These are phyloP conservation scores for Penicillium sp. DNA, from an alignment of 2,329 filamentous ascomycete species.

Conservation along the genomic window DNA sequence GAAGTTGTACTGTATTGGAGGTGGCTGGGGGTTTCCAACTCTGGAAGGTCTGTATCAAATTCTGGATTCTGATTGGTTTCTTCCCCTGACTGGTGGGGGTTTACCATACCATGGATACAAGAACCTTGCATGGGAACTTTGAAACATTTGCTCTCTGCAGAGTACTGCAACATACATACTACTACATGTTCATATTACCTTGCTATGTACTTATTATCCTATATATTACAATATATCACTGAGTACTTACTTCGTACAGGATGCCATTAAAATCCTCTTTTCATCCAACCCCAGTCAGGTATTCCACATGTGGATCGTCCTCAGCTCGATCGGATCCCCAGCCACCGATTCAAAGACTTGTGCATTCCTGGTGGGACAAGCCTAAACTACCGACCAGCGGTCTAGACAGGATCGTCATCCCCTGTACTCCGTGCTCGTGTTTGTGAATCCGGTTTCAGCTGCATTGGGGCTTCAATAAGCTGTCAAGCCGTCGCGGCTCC, in stretches of 20 bases:
- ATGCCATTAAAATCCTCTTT: not conserved
- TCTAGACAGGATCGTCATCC: slow-evolving; percentile 18
- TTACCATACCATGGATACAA: slow-evolving; percentile 1
- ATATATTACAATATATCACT: not conserved
- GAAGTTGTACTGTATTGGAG: slow-evolving; percentile 25
- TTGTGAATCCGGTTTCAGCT: slow-evolving; percentile 22
- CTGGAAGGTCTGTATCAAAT: not conserved
- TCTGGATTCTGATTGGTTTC: slow-evolving; percentile 12
- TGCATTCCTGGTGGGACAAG: slow-evolving; percentile 16
- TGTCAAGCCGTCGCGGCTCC: slow-evolving; percentile 13
- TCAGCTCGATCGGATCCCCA: slow-evolving; percentile 23
- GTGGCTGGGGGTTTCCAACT: slow-evolving; percentile 18
- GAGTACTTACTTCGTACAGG: not conserved
- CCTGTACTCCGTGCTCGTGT: slow-evolving; percentile 3
- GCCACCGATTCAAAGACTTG: slow-evolving; percentile 22
- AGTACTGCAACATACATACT: not conserved
- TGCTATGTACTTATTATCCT: no score
- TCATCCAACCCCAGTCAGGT: slow-evolving; percentile 1
- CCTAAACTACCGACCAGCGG: slow-evolving; percentile 3
- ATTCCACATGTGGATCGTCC: slow-evolving; percentile 15
- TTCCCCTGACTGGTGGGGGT: slow-evolving; percentile 19
- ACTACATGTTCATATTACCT: not conserved
- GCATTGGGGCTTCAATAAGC: slow-evolving; percentile 14
- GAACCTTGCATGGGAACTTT: slow-evolving; percentile 3
- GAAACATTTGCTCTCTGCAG: no score